phyloP scores from a whole-genome alignment of 106 monocot genomes.

The Vanilla planifolia region DNA sequence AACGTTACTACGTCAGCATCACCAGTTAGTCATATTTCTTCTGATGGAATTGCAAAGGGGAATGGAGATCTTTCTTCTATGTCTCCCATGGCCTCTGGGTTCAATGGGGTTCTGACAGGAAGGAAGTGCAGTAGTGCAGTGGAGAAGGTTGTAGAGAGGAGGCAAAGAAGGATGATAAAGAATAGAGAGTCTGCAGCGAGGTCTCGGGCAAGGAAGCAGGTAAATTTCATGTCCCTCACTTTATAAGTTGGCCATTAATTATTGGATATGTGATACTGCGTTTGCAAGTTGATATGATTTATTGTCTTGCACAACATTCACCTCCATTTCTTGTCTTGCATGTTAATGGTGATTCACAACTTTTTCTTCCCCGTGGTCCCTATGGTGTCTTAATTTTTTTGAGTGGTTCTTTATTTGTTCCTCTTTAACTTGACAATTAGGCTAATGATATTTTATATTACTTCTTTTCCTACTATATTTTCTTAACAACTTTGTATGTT shows the following conservation, averaged over 20 bases:
- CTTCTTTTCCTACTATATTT: no score
- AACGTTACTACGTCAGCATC: constrained; percentile 11
- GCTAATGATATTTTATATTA: no score
- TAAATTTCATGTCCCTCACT: background rate
- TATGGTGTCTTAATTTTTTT: no score
- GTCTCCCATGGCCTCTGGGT: constrained; percentile 51
- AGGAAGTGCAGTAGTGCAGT: constrained; percentile 14
- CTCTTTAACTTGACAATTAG: no score
- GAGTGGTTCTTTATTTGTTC: no score
- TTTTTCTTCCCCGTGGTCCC: no score
- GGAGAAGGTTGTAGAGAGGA: constrained; percentile 29
- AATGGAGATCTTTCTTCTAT: constrained; percentile 41
- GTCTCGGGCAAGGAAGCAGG: constrained; percentile 70
- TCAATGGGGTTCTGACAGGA: constrained; percentile 21
- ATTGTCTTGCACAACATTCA: no score
- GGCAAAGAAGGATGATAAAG: constrained; percentile 29
- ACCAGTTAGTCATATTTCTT: constrained; percentile 17
- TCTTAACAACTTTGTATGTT: no score
- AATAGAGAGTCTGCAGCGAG: constrained; percentile 75
- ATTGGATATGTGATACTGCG: no score
- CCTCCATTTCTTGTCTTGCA: no score
- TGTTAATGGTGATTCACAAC: no score
- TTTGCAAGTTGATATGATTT: no score
- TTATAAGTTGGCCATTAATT: background rate
- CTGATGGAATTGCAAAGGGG: constrained; percentile 23